phyloP scores from a whole-genome alignment of 2,329 filamentous ascomycete species.

The Rhytidhysteron rufulum region DNA sequence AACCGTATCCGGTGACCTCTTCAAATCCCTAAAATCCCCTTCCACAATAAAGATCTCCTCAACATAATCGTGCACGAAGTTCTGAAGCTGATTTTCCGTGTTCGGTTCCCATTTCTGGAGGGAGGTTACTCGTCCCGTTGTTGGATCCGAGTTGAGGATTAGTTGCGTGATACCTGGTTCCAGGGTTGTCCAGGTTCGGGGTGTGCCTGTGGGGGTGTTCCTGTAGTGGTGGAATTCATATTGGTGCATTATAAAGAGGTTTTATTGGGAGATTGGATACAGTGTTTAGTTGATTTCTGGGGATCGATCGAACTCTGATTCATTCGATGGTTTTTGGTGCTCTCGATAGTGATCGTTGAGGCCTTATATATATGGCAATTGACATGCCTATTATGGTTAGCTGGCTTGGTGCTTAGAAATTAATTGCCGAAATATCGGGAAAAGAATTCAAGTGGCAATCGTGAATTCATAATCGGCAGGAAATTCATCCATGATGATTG shows the following conservation, averaged over 20 bases:
- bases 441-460: too few species aligned
- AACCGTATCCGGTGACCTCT: slow-evolving; percentile 3
- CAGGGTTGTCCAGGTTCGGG: slow-evolving; percentile 5
- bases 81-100: slow-evolving; percentile 9
- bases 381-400: too few species aligned
- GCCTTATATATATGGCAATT: too few species aligned
- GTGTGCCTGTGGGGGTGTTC: not conserved
- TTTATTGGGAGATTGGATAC: too few species aligned
- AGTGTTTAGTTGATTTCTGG: too few species aligned
- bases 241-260: slow-evolving; percentile 7
- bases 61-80: slow-evolving; percentile 9
- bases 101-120: slow-evolving; percentile 7
- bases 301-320: too few species aligned
- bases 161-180: slow-evolving; percentile 10
- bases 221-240: slow-evolving; percentile 7
- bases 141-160: slow-evolving; percentile 6
- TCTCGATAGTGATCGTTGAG: too few species aligned
- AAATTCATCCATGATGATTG: too few species aligned
- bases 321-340: too few species aligned
- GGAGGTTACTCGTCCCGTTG: slow-evolving; percentile 7
- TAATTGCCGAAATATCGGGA: too few species aligned
- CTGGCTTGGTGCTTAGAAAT: too few species aligned
- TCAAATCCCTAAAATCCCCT: slow-evolving; percentile 1
- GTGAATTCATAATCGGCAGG: too few species aligned
- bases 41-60: slow-evolving; percentile 7